Conservation (phyloP, 148 eudicot genomes). For the Rhododendron henanense region DNA sequence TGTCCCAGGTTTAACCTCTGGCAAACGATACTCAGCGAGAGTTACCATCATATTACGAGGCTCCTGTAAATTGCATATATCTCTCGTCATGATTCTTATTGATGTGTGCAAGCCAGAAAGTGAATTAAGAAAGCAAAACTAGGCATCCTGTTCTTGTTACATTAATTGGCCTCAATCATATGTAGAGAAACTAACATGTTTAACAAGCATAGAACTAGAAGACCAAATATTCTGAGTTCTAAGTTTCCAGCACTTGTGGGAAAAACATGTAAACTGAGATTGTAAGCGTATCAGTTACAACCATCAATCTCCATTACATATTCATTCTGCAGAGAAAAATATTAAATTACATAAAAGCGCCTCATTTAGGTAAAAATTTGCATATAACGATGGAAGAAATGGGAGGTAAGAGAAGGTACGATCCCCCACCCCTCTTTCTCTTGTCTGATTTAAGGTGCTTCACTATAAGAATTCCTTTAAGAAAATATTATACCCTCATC, state of each 20-base stretch:
- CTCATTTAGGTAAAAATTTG: background rate
- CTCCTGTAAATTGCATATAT: conserved; percentile 41
- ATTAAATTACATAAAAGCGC: background rate
- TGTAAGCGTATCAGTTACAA: background rate
- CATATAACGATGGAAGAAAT: background rate
- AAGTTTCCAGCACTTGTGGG: background rate
- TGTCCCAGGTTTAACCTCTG: conserved; percentile 80
- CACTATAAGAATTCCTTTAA: background rate
- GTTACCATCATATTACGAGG: conserved; percentile 75
- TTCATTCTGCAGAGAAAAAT: background rate
- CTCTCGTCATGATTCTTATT: background rate
- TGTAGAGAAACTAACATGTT: background rate
- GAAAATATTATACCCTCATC: background rate
- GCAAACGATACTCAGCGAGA: conserved; percentile 75
- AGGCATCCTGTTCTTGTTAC: background rate
- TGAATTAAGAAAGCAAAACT: background rate
- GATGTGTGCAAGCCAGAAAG: background rate
- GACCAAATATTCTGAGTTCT: background rate
- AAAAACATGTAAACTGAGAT: background rate
- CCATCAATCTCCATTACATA: background rate
- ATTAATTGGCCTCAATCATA: background rate
- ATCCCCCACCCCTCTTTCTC: background rate
- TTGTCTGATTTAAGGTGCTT: background rate
- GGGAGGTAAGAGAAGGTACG: background rate
- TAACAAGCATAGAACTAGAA: background rate